Evolutionary conservation across 371 early-diverging fungal genomes (phyloP), one percentile per base, ranked within the genome.

Genomic region (Nosema granulosis): DNA sequence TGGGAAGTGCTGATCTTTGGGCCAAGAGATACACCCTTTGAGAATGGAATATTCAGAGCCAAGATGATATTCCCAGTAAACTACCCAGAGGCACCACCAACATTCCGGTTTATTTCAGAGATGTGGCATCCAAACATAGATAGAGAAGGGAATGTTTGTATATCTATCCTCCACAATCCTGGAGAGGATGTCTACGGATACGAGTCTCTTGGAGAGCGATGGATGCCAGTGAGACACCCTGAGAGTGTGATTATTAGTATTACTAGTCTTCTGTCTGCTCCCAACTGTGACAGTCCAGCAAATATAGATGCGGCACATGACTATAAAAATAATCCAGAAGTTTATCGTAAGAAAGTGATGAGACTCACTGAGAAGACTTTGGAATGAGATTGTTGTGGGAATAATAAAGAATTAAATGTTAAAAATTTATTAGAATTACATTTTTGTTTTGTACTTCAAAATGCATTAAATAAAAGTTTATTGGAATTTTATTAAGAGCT

Each of bases 1-100:
- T 91, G 88, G 93, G 93, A 95, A 87, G 96, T 97, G 38, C 85
- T 91, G 66, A 94, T 98, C 80, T 88, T 91, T 51, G 99, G 99
- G 1, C 97, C 97, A 28, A 79, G 84, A 34, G 91, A 92, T 84
- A 95, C 96, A 28, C 94, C 97, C 2, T 98, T 93, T 85, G 94
- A 95, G 90, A 94, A 95, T 58, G 94, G 93, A 1, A 91, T 93
- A 83, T 92, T 92, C 87, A 91, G 88, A 81, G 92, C 92, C 12
- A 86, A 84, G 35, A 86, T 93, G 83, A 82, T 88, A 0, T 94
- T 94, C 84, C 93, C 93, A 16, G 85, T 87, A 34, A 88, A 88
- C 24, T 90, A 90, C 78, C 97, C 97, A 2, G 87, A 90, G 12
- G 83, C 87, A 35, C 89, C 91, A 20, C 96, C 95, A 0, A 83